phyloP scores from a whole-genome alignment of 306 rosid genomes.

The Dryas alaskensis region DNA sequence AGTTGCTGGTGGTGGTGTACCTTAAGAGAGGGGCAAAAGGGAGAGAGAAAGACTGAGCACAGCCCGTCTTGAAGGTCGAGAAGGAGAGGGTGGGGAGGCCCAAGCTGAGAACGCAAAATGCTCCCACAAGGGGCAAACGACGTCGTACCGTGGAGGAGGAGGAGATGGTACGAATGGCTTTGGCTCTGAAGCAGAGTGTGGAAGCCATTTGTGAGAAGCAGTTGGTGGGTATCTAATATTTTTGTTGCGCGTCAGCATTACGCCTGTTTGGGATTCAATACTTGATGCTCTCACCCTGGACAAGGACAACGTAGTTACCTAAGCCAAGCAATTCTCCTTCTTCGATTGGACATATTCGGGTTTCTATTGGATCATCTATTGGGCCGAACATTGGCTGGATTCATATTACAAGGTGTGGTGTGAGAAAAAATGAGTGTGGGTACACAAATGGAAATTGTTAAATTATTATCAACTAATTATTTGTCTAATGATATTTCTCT shows the following conservation, averaged over 20 bases:
- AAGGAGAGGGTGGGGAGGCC: slow-evolving; percentile 46
- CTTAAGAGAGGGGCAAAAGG: slow-evolving; percentile 38
- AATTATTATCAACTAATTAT: too few species aligned
- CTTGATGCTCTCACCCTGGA: slow-evolving; percentile 16
- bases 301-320: neutral
- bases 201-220: slow-evolving; percentile 45
- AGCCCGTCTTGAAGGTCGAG: slow-evolving; percentile 50
- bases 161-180: slow-evolving; percentile 14
- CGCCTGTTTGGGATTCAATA: slow-evolving; percentile 17
- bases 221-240: neutral
- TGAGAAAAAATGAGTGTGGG: too few species aligned
- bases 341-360: neutral
- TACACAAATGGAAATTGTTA: too few species aligned
- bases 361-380: too few species aligned
- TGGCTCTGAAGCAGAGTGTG: slow-evolving; percentile 34
- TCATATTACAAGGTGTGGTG: too few species aligned
- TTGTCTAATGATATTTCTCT: too few species aligned
- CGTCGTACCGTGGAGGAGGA: slow-evolving; percentile 51
- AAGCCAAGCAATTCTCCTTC: neutral
- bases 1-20: slow-evolving; percentile 20
- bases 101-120: slow-evolving; percentile 64
- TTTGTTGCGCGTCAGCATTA: slow-evolving; percentile 19
- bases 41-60: slow-evolving; percentile 60
- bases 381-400: too few species aligned
- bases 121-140: slow-evolving; percentile 76